Conservation (phyloP, 2,329 filamentous ascomycete species). For the Microcera coccophila region DNA sequence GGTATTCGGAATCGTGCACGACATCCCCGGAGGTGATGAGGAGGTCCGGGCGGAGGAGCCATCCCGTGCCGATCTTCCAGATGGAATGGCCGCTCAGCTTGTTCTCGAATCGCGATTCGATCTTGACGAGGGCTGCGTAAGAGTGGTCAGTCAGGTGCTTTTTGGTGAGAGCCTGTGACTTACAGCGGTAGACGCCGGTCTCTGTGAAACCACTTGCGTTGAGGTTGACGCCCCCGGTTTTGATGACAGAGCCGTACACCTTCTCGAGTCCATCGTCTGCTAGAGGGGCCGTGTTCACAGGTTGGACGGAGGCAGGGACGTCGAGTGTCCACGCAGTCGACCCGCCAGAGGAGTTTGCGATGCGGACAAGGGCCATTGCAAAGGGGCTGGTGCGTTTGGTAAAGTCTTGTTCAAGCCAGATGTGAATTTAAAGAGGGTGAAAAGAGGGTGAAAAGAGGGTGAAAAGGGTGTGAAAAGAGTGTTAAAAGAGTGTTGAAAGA, state of each 20-base stretch:
- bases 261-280: constrained; percentile 3
- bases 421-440: no score
- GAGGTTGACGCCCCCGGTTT: not conserved
- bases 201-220: not conserved
- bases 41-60: constrained; percentile 1
- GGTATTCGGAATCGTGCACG: constrained; percentile 3
- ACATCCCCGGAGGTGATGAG: not conserved
- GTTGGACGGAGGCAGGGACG: constrained; percentile 1
- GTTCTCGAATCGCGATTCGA: constrained; percentile 13
- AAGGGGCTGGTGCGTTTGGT: no score
- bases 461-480: no score
- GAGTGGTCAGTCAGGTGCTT: not conserved
- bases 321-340: constrained; percentile 13
- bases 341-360: constrained; percentile 1
- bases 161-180: not conserved
- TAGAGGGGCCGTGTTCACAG: not conserved
- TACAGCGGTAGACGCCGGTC: constrained; percentile 3
- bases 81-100: constrained; percentile 2
- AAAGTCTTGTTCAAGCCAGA: not conserved
- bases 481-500: no score
- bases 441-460: no score
- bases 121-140: constrained; percentile 14
- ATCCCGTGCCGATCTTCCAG: constrained; percentile 2
- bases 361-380: no score
- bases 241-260: not conserved